A percentile compares a stretch with the other conserved stretches of the same genome.
phyloP scores from a whole-genome alignment of 1,284 basidiomycete species.

The Fomitiporia mediterranea region DNA sequence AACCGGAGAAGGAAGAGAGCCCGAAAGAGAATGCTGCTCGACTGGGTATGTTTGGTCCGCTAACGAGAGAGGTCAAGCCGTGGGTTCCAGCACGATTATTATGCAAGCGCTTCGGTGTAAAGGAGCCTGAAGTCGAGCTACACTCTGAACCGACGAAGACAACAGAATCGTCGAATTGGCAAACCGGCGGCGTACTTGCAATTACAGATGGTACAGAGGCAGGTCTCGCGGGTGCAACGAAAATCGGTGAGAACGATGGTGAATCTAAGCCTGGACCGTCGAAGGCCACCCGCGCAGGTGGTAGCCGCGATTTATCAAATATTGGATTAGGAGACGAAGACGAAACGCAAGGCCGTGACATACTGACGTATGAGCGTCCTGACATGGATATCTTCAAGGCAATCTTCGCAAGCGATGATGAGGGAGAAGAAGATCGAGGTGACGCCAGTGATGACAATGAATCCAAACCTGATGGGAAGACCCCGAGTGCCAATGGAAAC shows the following conservation, averaged over 20 bases:
- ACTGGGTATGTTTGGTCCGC: constrained; percentile 81
- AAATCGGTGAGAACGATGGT: constrained; percentile 20
- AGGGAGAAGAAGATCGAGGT: constrained; percentile 43
- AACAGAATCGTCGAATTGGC: constrained; percentile 20
- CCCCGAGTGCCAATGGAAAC: neutral
- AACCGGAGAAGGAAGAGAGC: constrained; percentile 52
- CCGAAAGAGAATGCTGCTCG: constrained; percentile 79
- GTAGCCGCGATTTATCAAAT: constrained; percentile 59
- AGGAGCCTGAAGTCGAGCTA: constrained; percentile 63
- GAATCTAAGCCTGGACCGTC: constrained; percentile 2
- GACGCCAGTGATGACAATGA: constrained; percentile 46
- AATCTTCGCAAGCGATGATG: constrained; percentile 88
- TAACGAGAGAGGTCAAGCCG: constrained; percentile 69
- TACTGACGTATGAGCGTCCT: constrained; percentile 82
- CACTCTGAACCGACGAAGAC: constrained; percentile 22
- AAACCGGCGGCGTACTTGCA: constrained; percentile 18
- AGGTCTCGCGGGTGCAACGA: constrained; percentile 24
- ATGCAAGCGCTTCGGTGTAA: constrained; percentile 93
- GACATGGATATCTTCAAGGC: constrained; percentile 93
- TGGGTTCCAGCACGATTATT: constrained; percentile 83
- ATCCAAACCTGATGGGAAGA: neutral
- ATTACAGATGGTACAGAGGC: constrained; percentile 22
- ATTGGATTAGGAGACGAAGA: constrained; percentile 83
- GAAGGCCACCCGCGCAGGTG: constrained; percentile 21
- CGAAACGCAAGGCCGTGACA: constrained; percentile 81